phyloP scores from a whole-genome alignment of 371 early-diverging fungal species.

The Gilbertella persicaria region DNA sequence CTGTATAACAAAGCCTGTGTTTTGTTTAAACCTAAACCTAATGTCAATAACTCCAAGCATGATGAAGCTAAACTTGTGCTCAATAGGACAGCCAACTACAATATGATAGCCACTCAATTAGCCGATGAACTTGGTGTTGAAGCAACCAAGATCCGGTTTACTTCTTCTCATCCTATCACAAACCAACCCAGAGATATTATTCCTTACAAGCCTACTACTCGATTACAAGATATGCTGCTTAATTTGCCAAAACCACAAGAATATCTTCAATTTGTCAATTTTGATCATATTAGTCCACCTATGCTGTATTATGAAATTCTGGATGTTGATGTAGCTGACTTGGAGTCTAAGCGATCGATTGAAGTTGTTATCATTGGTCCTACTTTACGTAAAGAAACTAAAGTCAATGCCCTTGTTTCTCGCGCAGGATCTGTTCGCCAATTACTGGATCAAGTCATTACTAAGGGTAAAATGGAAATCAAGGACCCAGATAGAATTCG shows the following conservation, averaged over 20 bases:
- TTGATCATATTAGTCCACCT: constrained; percentile 18
- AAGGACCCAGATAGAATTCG: constrained; percentile 33
- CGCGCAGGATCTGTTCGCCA: constrained; percentile 59
- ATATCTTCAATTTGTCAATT: constrained; percentile 12
- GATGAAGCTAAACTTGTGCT: constrained; percentile 19
- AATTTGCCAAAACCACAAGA: constrained; percentile 10
- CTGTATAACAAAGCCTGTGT: constrained; percentile 66
- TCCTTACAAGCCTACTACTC: constrained; percentile 15
- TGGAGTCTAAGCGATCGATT: constrained; percentile 71
- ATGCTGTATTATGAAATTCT: constrained; percentile 77
- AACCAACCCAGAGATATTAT: constrained; percentile 21
- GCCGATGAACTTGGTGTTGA: constrained; percentile 20
- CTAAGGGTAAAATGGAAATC: constrained; percentile 45
- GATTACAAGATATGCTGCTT: constrained; percentile 24
- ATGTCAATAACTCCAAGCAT: constrained; percentile 13
- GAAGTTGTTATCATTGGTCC: constrained; percentile 58
- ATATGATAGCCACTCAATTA: constrained; percentile 5
- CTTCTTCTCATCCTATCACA: constrained; percentile 19
- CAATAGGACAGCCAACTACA: constrained; percentile 17
- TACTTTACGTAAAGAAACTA: constrained; percentile 31
- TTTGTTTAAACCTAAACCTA: constrained; percentile 58
- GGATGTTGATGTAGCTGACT: constrained; percentile 74
- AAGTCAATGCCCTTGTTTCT: constrained; percentile 59
- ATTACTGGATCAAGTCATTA: constrained; percentile 62
- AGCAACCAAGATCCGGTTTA: constrained; percentile 21